Evolutionary conservation across 2,329 filamentous ascomycete species (phyloP).

Genomic region (Sporothrix mexicana): DNA sequence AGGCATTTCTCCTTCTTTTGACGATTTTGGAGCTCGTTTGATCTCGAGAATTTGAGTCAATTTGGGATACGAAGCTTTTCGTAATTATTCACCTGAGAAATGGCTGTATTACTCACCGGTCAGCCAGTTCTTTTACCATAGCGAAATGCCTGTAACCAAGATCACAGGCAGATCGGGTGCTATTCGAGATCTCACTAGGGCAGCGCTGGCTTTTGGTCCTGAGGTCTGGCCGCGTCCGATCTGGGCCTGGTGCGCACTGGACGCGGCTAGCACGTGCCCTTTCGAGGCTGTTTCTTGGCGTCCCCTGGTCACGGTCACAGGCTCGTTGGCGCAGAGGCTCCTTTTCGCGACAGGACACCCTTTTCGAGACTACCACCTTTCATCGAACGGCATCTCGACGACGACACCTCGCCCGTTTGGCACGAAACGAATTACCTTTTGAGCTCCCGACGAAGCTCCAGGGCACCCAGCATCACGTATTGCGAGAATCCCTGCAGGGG

Average conservation of each 20-base stretch:
- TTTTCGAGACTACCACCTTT: background rate
- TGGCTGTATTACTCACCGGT: too few species aligned
- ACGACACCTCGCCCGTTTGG: background rate
- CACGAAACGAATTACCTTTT: background rate
- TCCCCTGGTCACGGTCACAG: background rate
- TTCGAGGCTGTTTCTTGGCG: background rate
- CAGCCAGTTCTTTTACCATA: too few species aligned
- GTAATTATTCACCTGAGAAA: too few species aligned
- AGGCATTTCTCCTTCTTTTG: background rate
- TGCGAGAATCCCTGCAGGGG: background rate
- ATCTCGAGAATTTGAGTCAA: too few species aligned
- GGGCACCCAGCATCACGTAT: background rate
- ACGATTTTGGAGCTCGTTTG: too few species aligned
- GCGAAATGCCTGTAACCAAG: too few species aligned
- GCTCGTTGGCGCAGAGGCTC: background rate
- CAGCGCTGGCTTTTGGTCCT: background rate
- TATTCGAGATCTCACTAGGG: background rate
- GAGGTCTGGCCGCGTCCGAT: background rate
- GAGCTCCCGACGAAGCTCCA: background rate
- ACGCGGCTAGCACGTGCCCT: slow-evolving; percentile 27
- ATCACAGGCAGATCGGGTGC: too few species aligned
- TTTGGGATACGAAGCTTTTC: too few species aligned
- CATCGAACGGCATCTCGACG: background rate
- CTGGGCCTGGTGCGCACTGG: background rate
- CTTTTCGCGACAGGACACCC: background rate